Evolutionary conservation across 2,329 filamentous ascomycete species (phyloP).

Genomic region (Chaetomium sp.): DNA sequence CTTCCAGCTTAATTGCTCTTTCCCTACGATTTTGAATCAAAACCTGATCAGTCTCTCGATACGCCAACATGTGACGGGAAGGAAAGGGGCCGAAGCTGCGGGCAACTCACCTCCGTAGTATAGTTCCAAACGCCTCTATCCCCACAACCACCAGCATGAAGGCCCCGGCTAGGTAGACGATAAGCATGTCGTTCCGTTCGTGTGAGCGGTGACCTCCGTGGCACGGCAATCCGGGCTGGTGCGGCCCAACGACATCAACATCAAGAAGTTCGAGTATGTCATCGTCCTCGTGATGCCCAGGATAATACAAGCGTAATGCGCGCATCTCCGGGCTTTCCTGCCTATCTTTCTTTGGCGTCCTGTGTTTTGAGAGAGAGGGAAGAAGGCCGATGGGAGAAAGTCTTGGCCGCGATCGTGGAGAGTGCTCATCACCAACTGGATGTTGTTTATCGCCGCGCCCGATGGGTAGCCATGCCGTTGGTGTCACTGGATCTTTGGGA

Average conservation of each 20-base stretch:
- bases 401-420: neutral
- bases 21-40: neutral
- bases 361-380: slow-evolving; percentile 7
- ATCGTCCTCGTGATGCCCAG: neutral
- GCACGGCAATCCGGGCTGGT: slow-evolving; percentile 14
- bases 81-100: too few relatives aligned
- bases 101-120: slow-evolving; percentile 21
- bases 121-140: slow-evolving; percentile 25
- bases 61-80: too few relatives aligned
- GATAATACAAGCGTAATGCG: neutral
- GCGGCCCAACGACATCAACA: neutral
- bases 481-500: neutral
- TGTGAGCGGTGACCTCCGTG: slow-evolving; percentile 16
- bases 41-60: neutral
- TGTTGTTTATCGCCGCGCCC: neutral
- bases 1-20: slow-evolving; percentile 19
- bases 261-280: slow-evolving; percentile 4
- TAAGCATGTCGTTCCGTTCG: slow-evolving; percentile 27
- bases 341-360: neutral
- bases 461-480: neutral
- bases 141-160: slow-evolving; percentile 28
- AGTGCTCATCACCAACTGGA: neutral
- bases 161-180: slow-evolving; percentile 26
- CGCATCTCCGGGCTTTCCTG: neutral
- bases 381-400: neutral